Percentiles rank a stretch among this genome's conserved stretches.
Evolutionary conservation across 352 stramenopile genomes (phyloP).

Genomic region (Phytophthora fragariaefolia): DNA sequence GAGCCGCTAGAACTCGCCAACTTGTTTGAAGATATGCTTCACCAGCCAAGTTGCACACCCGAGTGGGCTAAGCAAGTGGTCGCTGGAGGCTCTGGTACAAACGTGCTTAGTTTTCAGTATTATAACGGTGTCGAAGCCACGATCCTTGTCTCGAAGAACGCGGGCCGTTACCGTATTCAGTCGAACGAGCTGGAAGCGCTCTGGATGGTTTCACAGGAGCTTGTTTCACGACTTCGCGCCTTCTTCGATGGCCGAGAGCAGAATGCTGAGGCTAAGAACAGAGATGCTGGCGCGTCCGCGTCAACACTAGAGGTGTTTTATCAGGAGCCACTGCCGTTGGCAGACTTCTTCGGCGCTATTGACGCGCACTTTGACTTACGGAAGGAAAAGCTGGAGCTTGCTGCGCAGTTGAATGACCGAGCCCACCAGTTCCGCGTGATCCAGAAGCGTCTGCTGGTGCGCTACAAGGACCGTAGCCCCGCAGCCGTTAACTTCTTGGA

Average conservation of each 20-base stretch:
- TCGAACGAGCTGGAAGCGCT: slow-evolving; percentile 82
- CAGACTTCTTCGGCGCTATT: slow-evolving; percentile 89
- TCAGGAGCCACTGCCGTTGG: slow-evolving; percentile 83
- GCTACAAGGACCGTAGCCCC: slow-evolving; percentile 91
- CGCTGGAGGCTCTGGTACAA: slow-evolving; percentile 56
- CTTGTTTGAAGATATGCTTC: slow-evolving; percentile 90
- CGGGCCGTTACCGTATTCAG: slow-evolving; percentile 89
- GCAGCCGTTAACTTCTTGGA: slow-evolving; percentile 83
- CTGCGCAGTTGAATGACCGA: slow-evolving; percentile 80
- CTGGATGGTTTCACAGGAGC: slow-evolving; percentile 81
- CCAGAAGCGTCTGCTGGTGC: slow-evolving; percentile 89
- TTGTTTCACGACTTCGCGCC: slow-evolving; percentile 66
- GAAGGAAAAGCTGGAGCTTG: slow-evolving; percentile 68
- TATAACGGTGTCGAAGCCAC: slow-evolving; percentile 86
- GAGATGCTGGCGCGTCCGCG: slow-evolving; percentile 20
- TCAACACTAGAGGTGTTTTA: slow-evolving; percentile 70
- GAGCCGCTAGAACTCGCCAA: slow-evolving; percentile 71
- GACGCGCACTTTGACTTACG: slow-evolving; percentile 84
- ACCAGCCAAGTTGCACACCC: slow-evolving; percentile 70
- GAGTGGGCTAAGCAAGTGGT: slow-evolving; percentile 79
- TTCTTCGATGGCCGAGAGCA: slow-evolving; percentile 44
- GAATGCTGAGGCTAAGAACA: slow-evolving; percentile 27
- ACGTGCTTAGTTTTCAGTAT: slow-evolving; percentile 91
- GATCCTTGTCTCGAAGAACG: slow-evolving; percentile 92
- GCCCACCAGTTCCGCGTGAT: slow-evolving; percentile 90